These are phyloP conservation scores for Danielozyma ontarioensis DNA, from an alignment of 805 yeast species.

Conservation along the genomic window DNA sequence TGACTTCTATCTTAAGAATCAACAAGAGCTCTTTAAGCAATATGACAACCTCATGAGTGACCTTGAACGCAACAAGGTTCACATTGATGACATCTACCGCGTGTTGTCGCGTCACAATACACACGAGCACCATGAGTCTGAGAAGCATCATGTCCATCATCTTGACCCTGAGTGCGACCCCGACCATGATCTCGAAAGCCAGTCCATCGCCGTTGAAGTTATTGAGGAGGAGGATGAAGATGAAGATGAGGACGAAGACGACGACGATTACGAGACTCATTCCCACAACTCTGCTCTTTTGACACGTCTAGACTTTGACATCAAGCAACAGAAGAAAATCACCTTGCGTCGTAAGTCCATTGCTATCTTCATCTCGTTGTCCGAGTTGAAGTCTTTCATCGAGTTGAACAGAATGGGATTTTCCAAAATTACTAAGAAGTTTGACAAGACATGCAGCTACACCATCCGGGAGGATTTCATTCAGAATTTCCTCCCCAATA, in stretches of 20 bases:
- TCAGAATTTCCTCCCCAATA: constrained; percentile 34
- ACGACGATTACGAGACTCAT: constrained; percentile 13
- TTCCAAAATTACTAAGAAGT: constrained; percentile 84
- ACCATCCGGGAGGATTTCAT: constrained; percentile 57
- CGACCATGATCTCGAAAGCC: constrained; percentile 13
- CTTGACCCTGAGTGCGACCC: constrained; percentile 17
- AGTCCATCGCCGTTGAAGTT: constrained; percentile 4
- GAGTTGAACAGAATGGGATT: constrained; percentile 88
- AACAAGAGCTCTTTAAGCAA: constrained; percentile 40
- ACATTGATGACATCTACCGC: constrained; percentile 21
- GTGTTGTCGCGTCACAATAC: constrained; percentile 22
- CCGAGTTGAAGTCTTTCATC: constrained; percentile 77
- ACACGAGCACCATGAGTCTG: constrained; percentile 6
- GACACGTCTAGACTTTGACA: constrained; percentile 18
- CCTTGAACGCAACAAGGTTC: constrained; percentile 28
- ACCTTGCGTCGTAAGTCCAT: constrained; percentile 64
- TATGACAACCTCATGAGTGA: constrained; percentile 45
- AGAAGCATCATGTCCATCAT: constrained; percentile 17
- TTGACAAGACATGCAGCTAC: constrained; percentile 75
- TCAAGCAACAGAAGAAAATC: constrained; percentile 38
- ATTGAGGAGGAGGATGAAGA: constrained; percentile 22
- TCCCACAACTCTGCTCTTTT: constrained; percentile 10
- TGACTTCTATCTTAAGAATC: constrained; percentile 44
- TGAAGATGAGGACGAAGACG: constrained; percentile 27
- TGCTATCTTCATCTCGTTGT: constrained; percentile 63